Conservation (phyloP, 2,329 filamentous ascomycete species). For the Xylariaceae sp. region DNA sequence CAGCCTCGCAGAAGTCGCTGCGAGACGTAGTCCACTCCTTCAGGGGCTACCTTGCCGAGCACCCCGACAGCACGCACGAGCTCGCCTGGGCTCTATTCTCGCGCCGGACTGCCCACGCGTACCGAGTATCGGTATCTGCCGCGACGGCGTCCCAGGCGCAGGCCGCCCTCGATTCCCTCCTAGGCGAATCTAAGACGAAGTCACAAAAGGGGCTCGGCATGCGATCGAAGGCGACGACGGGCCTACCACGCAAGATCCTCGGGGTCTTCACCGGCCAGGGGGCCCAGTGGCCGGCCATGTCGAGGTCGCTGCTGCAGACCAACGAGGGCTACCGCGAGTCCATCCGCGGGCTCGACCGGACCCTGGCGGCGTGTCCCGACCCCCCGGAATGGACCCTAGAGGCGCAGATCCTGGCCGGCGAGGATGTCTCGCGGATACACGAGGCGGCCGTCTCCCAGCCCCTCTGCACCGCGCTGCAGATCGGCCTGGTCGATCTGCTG, state of each 20-base stretch:
- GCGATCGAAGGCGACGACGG: slow-evolving; percentile 13
- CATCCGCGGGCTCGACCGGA: slow-evolving; percentile 26
- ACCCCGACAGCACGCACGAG: slow-evolving; percentile 10
- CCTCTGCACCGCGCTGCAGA: slow-evolving; percentile 45
- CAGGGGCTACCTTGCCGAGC: slow-evolving; percentile 20
- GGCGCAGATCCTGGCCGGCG: slow-evolving; percentile 25
- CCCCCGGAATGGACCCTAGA: slow-evolving; percentile 27
- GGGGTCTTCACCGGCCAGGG: slow-evolving; percentile 30
- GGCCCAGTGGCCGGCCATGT: slow-evolving; percentile 29
- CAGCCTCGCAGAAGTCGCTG: slow-evolving; percentile 28
- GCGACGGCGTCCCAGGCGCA: slow-evolving; percentile 15
- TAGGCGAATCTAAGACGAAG: slow-evolving; percentile 12
- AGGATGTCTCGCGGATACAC: slow-evolving; percentile 22
- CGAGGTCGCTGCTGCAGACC: slow-evolving; percentile 19
- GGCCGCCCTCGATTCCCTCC: slow-evolving; percentile 16
- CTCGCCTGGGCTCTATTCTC: slow-evolving; percentile 27
- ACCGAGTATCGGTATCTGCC: slow-evolving; percentile 22
- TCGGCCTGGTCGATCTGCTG: slow-evolving; percentile 33
- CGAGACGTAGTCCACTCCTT: slow-evolving; percentile 19
- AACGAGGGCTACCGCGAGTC: slow-evolving; percentile 25
- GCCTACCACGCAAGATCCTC: slow-evolving; percentile 18
- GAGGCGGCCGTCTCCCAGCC: slow-evolving; percentile 40
- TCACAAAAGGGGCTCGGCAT: slow-evolving; percentile 6
- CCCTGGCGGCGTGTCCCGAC: slow-evolving; percentile 14
- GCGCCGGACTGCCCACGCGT: slow-evolving; percentile 24